Conservation (phyloP, 495 filamentous ascomycete genomes). For the Glarea lozoyensis region DNA sequence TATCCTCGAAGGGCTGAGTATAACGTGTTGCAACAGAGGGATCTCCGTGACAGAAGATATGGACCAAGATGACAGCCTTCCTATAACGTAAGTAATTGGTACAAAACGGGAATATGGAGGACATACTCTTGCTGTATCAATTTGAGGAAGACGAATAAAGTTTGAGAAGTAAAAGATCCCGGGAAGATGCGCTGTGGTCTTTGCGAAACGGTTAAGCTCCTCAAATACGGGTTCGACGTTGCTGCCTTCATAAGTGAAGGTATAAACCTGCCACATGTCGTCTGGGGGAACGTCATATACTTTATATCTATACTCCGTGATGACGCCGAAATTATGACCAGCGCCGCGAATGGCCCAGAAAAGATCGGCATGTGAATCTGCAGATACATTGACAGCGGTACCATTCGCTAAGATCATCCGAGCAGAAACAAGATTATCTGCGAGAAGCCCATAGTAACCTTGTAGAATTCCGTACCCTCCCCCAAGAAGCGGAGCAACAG, state of each 20-base stretch:
- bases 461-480: slow-evolving; percentile 54
- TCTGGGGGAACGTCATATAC: slow-evolving; percentile 31
- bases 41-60: slow-evolving; percentile 42
- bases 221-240: slow-evolving; percentile 40
- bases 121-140: too few species aligned
- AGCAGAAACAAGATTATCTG: slow-evolving; percentile 45
- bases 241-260: slow-evolving; percentile 36
- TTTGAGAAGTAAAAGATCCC: too few species aligned
- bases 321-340: slow-evolving; percentile 56
- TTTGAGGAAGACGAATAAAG: too few species aligned
- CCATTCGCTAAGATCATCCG: slow-evolving; percentile 52
- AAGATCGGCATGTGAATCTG: slow-evolving; percentile 33
- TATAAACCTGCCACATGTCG: slow-evolving; percentile 33
- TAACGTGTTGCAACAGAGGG: slow-evolving; percentile 30
- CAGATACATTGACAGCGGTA: slow-evolving; percentile 24
- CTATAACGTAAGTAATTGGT: too few species aligned
- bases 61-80: slow-evolving; percentile 40
- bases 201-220: slow-evolving; percentile 31
- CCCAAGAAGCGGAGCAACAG: slow-evolving; percentile 47
- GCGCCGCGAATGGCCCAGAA: slow-evolving; percentile 51
- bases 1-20: slow-evolving; percentile 33
- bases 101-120: too few species aligned
- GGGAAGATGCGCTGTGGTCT: too few species aligned
- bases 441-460: slow-evolving; percentile 50
- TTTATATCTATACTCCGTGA: slow-evolving; percentile 38